Evolutionary conservation across 306 rosid species (phyloP), one percentile per base, ranked within the genome.

Genomic region (Quercus engelmannii): DNA sequence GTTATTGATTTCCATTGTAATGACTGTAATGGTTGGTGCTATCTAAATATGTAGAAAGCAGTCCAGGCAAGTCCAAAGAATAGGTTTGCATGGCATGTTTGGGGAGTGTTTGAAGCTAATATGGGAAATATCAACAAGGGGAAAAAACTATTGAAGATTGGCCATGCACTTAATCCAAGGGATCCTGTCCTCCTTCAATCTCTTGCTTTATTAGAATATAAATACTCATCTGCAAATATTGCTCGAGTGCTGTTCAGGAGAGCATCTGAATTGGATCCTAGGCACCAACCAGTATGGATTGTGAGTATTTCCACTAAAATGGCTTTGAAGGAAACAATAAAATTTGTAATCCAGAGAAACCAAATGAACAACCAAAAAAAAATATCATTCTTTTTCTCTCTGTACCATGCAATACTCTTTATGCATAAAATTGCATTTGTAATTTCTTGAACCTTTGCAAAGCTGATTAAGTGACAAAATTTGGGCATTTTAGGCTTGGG

Each of bases 201-300:
- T 78, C 97, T 94, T 82, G 99, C 97, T 74, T 86, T 94, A 74
- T 74, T 94, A 78, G 97, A 94, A 89, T 94, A 94, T 72, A 89
- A 89, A 78, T 78, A 91, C 85, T 85, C 99, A 13, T 85, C 91
- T 76, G 91, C 99, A 49, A 91, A 91, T 81, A 80, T 86, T 80
- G 97, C 97, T 75, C 91, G 97, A 63, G 90, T 86, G 75, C 85
- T 94, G 90, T 94, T 94, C 83, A 85, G 87, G 83, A 85, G 88
- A 84, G 99, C 99, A 74, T 86, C 99, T 63, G 91, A 91, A 80
- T 76, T 94, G 89, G 92, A 94, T 79, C 97, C 97, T 17, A 94
- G 86, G 78, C 99, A 94, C 81, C 99, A 91, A 83, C 97, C 99
- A 79, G 97, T 94, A 67, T 94, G 99, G 99, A 90, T 88, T 83